These are phyloP conservation scores for Pseudevernia furfuracea DNA, from an alignment of 495 filamentous ascomycete species.

Conservation along the genomic window DNA sequence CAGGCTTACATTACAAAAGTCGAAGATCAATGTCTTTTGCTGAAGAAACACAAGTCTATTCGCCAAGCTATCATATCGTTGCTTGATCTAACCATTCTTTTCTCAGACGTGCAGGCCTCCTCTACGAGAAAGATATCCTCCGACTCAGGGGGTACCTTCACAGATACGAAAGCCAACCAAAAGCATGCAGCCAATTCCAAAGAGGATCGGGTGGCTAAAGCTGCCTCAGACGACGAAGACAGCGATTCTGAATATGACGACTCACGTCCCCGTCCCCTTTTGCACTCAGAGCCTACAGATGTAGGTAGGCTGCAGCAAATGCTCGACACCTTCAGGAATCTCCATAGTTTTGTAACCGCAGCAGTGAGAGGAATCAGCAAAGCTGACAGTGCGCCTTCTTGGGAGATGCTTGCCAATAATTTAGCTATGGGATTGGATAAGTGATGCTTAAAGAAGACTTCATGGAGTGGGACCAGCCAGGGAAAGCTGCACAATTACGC, in stretches of 20 bases:
- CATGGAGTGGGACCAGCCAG: background rate
- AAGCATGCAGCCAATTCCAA: constrained; percentile 12
- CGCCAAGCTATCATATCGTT: constrained; percentile 58
- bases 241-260: constrained; percentile 22
- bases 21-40: constrained; percentile 59
- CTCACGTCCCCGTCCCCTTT: constrained; percentile 27
- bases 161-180: background rate
- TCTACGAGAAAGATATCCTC: constrained; percentile 20
- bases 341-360: constrained; percentile 38
- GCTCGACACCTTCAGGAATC: constrained; percentile 36
- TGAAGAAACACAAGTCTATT: constrained; percentile 54
- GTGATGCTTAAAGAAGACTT: background rate
- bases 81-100: constrained; percentile 49
- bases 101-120: constrained; percentile 40
- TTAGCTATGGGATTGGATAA: constrained; percentile 21
- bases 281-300: constrained; percentile 29
- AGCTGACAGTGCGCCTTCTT: constrained; percentile 38
- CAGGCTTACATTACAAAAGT: constrained; percentile 51
- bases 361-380: constrained; percentile 43
- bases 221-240: constrained; percentile 26
- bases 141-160: constrained; percentile 11
- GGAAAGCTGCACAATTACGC: background rate
- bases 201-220: background rate
- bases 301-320: constrained; percentile 32
- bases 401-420: constrained; percentile 48